These are phyloP conservation scores for Punica granatum DNA, from an alignment of 345 rosid genomes.

Conservation along the genomic window DNA sequence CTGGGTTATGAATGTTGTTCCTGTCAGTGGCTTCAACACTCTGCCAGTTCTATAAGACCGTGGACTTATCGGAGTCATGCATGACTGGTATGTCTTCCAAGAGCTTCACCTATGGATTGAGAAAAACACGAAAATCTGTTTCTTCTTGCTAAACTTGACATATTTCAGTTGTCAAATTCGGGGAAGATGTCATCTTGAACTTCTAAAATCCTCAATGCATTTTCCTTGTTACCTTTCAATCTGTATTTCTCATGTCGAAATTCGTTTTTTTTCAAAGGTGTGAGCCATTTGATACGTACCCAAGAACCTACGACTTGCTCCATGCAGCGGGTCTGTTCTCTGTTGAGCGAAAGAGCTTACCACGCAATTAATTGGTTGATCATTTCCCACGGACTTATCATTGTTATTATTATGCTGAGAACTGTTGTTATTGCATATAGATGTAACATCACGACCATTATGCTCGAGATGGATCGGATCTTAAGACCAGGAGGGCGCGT, in stretches of 20 bases:
- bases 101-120: not conserved
- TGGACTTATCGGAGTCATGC: conserved; percentile 92
- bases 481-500: conserved; percentile 91
- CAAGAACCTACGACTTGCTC: conserved; percentile 83
- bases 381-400: not conserved
- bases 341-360: conserved; percentile 73
- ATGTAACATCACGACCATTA: conserved; percentile 75
- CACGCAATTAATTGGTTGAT: not conserved
- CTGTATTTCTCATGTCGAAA: not conserved
- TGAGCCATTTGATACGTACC: conserved; percentile 91
- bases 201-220: conserved; percentile 14
- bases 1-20: conserved; percentile 93
- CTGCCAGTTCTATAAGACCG: conserved; percentile 94
- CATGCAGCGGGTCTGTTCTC: conserved; percentile 91
- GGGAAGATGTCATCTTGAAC: not conserved
- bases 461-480: conserved; percentile 98
- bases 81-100: conserved; percentile 69
- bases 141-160: too few species aligned
- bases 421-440: conserved; percentile 23
- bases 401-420: not conserved
- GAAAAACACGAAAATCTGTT: not conserved
- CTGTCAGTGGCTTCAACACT: conserved; percentile 82
- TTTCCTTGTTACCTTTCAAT: not conserved
- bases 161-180: not conserved
- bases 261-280: conserved; percentile 33